These are phyloP conservation scores for Zymoseptoria brevis DNA, from an alignment of 2,329 filamentous ascomycete genomes.

Conservation along the genomic window DNA sequence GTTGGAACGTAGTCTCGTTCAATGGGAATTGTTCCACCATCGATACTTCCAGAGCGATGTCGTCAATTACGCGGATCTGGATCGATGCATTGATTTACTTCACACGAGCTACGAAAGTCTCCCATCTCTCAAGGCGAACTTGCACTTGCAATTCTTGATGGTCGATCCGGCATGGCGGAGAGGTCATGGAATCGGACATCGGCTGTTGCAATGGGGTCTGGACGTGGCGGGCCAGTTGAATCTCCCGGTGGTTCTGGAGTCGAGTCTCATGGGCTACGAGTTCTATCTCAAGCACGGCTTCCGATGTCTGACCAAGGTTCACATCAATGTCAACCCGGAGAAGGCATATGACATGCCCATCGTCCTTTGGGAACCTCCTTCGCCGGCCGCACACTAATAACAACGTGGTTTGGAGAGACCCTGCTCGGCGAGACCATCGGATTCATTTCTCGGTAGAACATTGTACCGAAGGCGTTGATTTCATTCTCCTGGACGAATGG, in stretches of 20 bases:
- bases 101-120: conserved; percentile 7
- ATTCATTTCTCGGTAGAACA: not conserved
- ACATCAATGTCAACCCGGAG: conserved; percentile 12
- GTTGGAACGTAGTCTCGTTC: conserved; percentile 7
- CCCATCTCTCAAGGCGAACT: conserved; percentile 5
- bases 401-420: not conserved
- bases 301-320: conserved; percentile 7
- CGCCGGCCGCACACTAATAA: not conserved
- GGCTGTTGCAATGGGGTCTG: conserved; percentile 14
- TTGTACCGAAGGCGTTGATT: not conserved
- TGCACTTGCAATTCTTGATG: conserved; percentile 17
- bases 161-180: conserved; percentile 13
- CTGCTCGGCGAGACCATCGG: not conserved
- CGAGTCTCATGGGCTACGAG: conserved; percentile 11
- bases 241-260: conserved; percentile 12
- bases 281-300: conserved; percentile 18
- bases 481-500: not conserved
- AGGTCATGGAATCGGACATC: conserved; percentile 11
- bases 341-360: conserved; percentile 17
- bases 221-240: conserved; percentile 6
- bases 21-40: conserved; percentile 10
- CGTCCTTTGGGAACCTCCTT: conserved; percentile 10
- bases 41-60: conserved; percentile 13
- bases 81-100: conserved; percentile 4
- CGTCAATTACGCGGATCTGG: conserved; percentile 10